Conservation (phyloP, 2,329 filamentous ascomycete species). For the Aspergillus brunneoviolaceus region DNA sequence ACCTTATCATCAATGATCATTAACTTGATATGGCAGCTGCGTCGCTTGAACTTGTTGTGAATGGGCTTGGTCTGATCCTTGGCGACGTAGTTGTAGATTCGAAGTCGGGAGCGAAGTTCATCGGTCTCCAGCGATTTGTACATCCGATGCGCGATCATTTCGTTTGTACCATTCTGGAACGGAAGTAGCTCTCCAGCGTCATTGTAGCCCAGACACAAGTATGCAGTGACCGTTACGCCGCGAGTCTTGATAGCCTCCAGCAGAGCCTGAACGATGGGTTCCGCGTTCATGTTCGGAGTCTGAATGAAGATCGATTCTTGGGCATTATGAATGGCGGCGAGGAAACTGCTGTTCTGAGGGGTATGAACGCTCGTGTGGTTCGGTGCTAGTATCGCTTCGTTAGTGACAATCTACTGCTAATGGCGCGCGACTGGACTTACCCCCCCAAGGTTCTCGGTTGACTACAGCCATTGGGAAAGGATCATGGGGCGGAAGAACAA, state of each 20-base stretch:
- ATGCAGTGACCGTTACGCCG: constrained; percentile 67
- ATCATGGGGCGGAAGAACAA: constrained; percentile 53
- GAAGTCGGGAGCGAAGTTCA: constrained; percentile 51
- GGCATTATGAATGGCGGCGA: constrained; percentile 68
- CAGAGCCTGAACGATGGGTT: constrained; percentile 64
- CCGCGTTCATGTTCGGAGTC: constrained; percentile 73
- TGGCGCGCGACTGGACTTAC: constrained; percentile 23
- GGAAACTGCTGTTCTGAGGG: constrained; percentile 74
- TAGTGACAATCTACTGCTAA: not conserved
- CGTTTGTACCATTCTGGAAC: constrained; percentile 72
- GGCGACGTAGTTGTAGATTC: constrained; percentile 69
- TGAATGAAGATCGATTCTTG: constrained; percentile 69
- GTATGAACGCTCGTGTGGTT: constrained; percentile 61
- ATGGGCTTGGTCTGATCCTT: constrained; percentile 71
- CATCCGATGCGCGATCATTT: constrained; percentile 64
- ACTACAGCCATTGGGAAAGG: constrained; percentile 71
- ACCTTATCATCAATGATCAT: constrained; percentile 70
- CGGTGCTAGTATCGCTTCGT: constrained; percentile 39
- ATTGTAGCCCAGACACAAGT: constrained; percentile 76
- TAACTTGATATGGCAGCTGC: constrained; percentile 75
- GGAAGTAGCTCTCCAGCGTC: constrained; percentile 75
- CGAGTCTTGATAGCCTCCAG: constrained; percentile 60
- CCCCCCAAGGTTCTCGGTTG: constrained; percentile 65
- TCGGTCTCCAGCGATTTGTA: constrained; percentile 56
- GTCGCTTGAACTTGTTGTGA: constrained; percentile 62